These are phyloP conservation scores for Effrenium voratum DNA, from an alignment of 73 alveolate species.

Conservation along the genomic window DNA sequence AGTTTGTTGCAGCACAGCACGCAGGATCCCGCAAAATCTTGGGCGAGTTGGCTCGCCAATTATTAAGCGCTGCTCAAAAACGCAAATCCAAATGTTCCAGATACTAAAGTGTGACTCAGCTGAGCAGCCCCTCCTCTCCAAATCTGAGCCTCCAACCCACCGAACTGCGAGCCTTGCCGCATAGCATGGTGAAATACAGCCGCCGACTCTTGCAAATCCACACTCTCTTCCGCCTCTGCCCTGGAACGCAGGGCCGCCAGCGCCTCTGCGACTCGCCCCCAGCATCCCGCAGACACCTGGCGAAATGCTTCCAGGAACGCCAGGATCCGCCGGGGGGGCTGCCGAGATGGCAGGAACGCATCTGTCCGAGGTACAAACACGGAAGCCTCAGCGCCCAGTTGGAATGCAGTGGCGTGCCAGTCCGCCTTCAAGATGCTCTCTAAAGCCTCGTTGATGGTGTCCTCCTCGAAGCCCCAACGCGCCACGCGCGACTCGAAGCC, in stretches of 20 bases:
- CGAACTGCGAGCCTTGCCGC: not conserved
- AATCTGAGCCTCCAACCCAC: conserved; percentile 60
- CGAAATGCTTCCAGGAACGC: conserved; percentile 51
- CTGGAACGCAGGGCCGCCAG: not conserved
- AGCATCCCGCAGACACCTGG: conserved; percentile 9
- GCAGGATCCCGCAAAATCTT: too few relatives aligned
- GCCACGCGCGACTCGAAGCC: not conserved
- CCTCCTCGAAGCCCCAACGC: conserved; percentile 60
- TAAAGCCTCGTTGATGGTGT: conserved; percentile 18
- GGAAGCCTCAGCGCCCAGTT: not conserved
- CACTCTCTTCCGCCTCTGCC: not conserved
- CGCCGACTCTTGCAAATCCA: conserved; percentile 11
- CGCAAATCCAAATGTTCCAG: too few relatives aligned
- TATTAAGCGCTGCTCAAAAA: too few relatives aligned
- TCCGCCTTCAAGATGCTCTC: conserved; percentile 59
- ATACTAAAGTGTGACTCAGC: too few relatives aligned
- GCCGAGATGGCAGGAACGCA: conserved; percentile 18
- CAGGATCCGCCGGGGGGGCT: conserved; percentile 22
- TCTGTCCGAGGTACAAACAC: conserved; percentile 32
- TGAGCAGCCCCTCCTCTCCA: conserved; percentile 78
- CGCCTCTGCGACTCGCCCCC: conserved; percentile 8
- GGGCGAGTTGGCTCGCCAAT: too few relatives aligned
- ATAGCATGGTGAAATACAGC: not conserved
- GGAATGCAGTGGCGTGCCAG: conserved; percentile 45
- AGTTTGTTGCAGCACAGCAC: too few relatives aligned